phyloP scores from a whole-genome alignment of 768 basidiomycete species.

The Cubamyces sp. region DNA sequence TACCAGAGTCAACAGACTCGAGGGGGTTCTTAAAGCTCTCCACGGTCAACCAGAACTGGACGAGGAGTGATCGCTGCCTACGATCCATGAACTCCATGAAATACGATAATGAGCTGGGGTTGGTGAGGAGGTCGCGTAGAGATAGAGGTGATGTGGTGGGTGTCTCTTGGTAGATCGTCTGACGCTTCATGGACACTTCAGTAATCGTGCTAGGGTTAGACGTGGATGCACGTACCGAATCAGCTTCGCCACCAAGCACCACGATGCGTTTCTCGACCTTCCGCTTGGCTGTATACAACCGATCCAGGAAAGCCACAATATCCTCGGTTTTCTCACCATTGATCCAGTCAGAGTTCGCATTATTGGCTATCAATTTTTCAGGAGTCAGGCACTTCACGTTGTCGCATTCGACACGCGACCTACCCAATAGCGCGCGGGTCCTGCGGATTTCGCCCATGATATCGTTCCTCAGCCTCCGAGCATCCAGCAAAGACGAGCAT shows the following conservation, averaged over 20 bases:
- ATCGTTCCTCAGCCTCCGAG: constrained; percentile 89
- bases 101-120: constrained; percentile 90
- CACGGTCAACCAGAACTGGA: constrained; percentile 97
- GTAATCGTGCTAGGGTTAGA: neutral
- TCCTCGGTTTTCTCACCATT: constrained; percentile 85
- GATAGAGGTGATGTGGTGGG: constrained; percentile 53
- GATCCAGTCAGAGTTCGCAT: constrained; percentile 89
- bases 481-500: constrained; percentile 84
- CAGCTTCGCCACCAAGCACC: constrained; percentile 72
- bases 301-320: constrained; percentile 83
- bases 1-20: constrained; percentile 70
- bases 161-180: constrained; percentile 36
- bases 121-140: constrained; percentile 80
- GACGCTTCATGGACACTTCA: constrained; percentile 37
- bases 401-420: constrained; percentile 17
- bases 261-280: constrained; percentile 86
- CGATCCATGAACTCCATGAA: constrained; percentile 99
- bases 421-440: constrained; percentile 75
- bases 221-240: constrained; percentile 49
- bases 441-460: constrained; percentile 88
- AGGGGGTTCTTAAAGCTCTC: constrained; percentile 98
- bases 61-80: constrained; percentile 76
- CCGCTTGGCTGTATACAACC: constrained; percentile 87
- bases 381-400: neutral
- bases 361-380: constrained; percentile 56